A percentile compares a stretch with the other conserved stretches of the same genome.
phyloP scores from a whole-genome alignment of 257 asterid species.

The Solanum lignicaule region DNA sequence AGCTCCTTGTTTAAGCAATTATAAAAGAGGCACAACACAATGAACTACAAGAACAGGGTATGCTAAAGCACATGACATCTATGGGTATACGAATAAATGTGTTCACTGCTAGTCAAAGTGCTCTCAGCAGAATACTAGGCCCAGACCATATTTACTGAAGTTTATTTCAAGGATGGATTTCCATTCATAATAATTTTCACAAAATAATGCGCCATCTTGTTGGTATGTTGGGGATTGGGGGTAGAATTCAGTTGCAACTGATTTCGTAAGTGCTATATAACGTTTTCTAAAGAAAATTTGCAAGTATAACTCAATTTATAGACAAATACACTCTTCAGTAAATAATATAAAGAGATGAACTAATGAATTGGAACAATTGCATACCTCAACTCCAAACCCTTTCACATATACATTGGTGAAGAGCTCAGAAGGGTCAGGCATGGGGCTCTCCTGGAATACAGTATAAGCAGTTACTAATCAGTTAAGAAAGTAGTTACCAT shows the following conservation, averaged over 20 bases:
- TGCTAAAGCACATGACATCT: not conserved
- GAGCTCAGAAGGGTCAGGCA: slow-evolving; percentile 94
- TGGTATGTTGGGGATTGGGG: not conserved
- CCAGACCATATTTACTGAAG: not conserved
- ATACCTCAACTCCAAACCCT: slow-evolving; percentile 86
- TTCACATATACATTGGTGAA: slow-evolving; percentile 74
- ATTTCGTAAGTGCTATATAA: not conserved
- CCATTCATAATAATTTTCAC: not conserved
- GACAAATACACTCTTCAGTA: not conserved
- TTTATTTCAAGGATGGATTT: not conserved
- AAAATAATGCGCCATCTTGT: not conserved
- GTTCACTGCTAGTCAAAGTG: not conserved
- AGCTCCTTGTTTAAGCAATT: not conserved
- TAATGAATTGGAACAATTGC: not conserved
- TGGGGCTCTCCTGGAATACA: slow-evolving; percentile 70
- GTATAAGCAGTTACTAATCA: not conserved
- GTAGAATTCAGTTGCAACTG: not conserved
- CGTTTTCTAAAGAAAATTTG: not conserved
- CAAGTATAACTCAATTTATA: not conserved
- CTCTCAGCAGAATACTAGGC: not conserved
- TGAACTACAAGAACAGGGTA: not conserved
- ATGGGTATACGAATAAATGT: not conserved
- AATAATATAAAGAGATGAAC: not conserved
- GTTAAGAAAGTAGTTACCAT: not conserved
- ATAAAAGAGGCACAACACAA: not conserved